Percentiles rank a stretch among this genome's conserved stretches.
phyloP scores from a whole-genome alignment of 306 rosid genomes.

The Nissolia schottii region DNA sequence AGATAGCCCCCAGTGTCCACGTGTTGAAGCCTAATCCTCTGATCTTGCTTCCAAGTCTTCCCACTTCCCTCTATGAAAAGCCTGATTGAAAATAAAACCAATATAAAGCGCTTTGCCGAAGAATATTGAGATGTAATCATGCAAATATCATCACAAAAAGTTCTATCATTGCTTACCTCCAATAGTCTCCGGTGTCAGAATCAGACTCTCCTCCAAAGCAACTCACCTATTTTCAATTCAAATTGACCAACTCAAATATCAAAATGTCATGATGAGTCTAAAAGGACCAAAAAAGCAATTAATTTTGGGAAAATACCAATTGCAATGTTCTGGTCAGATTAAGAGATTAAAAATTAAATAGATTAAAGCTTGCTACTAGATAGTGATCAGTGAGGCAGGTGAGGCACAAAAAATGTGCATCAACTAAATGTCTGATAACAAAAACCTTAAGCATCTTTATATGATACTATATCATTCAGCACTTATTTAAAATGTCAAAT shows the following conservation, averaged over 20 bases:
- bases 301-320: background rate
- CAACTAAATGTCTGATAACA: background rate
- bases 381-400: background rate
- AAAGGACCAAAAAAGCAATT: background rate
- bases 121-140: slow-evolving; percentile 12
- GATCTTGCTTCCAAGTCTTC: slow-evolving; percentile 98
- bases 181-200: slow-evolving; percentile 85
- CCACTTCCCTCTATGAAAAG: slow-evolving; percentile 78
- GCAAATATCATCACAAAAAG: background rate
- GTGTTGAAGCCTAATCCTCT: slow-evolving; percentile 87
- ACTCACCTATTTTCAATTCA: slow-evolving; percentile 61
- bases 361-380: background rate
- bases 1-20: slow-evolving; percentile 80
- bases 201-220: slow-evolving; percentile 82
- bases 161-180: slow-evolving; percentile 57
- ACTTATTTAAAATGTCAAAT: background rate
- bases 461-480: background rate
- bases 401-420: background rate
- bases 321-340: background rate
- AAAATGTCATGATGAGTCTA: background rate
- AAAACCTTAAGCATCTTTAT: background rate
- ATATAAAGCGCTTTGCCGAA: slow-evolving; percentile 18
- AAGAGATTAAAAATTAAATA: background rate
- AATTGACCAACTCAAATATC: slow-evolving; percentile 14
- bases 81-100: slow-evolving; percentile 39